Conservation (phyloP, 2,329 filamentous ascomycete genomes). For the Didymella pomorum region DNA sequence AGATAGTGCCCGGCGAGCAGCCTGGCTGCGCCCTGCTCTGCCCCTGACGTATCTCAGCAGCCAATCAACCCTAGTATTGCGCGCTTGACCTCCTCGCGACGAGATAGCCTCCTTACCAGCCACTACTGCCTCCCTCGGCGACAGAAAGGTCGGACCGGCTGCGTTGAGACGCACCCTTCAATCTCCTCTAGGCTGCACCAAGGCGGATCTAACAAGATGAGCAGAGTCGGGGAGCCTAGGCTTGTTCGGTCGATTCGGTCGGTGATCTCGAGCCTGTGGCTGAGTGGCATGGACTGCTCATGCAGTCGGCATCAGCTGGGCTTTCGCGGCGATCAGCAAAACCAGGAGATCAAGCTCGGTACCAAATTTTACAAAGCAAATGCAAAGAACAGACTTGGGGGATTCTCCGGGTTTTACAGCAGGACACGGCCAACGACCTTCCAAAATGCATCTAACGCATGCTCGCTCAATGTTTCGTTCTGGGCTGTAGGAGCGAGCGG, state of each 20-base stretch:
- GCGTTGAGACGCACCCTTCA: background rate
- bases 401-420: background rate
- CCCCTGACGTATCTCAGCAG: background rate
- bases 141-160: background rate
- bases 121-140: background rate
- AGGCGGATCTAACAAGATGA: background rate
- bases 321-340: background rate
- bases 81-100: background rate
- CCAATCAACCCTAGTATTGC: background rate
- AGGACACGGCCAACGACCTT: background rate
- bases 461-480: background rate
- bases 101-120: background rate
- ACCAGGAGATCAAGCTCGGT: background rate
- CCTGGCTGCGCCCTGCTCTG: background rate
- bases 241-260: background rate
- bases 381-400: background rate
- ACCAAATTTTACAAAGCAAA: background rate
- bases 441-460: background rate
- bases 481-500: background rate
- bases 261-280: no score
- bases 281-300: background rate
- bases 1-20: background rate
- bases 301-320: background rate
- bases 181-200: background rate
- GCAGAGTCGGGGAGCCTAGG: background rate